Percentiles rank a stretch among this genome's conserved stretches.
phyloP scores from a whole-genome alignment of 805 yeast species.

The Ogataea thermomethanolica region DNA sequence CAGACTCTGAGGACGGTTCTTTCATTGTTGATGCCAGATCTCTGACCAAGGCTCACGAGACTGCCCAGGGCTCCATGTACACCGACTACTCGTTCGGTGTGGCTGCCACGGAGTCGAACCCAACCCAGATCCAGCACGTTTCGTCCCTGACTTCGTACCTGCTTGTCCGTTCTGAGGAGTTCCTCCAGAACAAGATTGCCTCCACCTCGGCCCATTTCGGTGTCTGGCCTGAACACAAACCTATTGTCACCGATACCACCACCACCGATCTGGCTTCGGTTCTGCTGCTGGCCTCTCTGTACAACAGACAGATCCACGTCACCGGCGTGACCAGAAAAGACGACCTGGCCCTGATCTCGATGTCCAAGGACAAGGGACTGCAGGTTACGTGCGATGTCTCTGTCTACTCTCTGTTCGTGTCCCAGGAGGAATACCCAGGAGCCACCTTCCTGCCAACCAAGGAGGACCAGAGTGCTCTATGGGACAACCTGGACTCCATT shows the following conservation, averaged over 20 bases:
- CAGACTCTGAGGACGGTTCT: constrained; percentile 62
- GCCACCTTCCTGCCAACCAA: constrained; percentile 73
- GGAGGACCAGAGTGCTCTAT: constrained; percentile 76
- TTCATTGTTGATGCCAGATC: constrained; percentile 63
- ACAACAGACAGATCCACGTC: constrained; percentile 80
- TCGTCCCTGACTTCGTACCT: constrained; percentile 70
- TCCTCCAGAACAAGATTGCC: constrained; percentile 67
- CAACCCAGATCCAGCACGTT: constrained; percentile 56
- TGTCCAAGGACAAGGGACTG: constrained; percentile 80
- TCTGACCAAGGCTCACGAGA: constrained; percentile 59
- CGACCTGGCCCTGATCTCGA: constrained; percentile 76
- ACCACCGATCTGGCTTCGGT: constrained; percentile 92
- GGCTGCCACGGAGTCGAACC: constrained; percentile 75
- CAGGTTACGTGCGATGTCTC: constrained; percentile 88
- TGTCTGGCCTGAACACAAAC: constrained; percentile 80
- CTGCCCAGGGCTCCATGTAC: constrained; percentile 55
- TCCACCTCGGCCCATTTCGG: constrained; percentile 75
- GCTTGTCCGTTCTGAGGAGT: constrained; percentile 75
- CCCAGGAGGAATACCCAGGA: constrained; percentile 68
- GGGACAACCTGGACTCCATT: constrained; percentile 68
- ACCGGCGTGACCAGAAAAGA: constrained; percentile 79
- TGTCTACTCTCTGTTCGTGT: constrained; percentile 71
- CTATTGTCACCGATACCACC: constrained; percentile 87
- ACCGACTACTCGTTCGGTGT: constrained; percentile 81
- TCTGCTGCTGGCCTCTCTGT: constrained; percentile 81